Conservation (phyloP, 495 filamentous ascomycete species). For the Neurospora sp. region DNA sequence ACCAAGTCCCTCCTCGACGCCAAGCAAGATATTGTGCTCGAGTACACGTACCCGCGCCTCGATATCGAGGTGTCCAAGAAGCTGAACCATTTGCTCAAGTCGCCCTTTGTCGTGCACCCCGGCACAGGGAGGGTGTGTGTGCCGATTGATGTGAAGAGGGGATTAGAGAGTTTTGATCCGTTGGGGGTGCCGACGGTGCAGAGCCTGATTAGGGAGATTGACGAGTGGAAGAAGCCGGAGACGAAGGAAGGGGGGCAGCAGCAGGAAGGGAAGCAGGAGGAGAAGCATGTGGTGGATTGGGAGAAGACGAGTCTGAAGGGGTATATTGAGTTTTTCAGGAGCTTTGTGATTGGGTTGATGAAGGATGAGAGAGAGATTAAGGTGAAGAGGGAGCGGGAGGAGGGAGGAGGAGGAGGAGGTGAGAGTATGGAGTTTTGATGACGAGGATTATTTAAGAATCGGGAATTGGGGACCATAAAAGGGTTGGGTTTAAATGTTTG, state of each 20-base stretch:
- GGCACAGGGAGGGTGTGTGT: slow-evolving; percentile 92
- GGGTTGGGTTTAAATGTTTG: not conserved
- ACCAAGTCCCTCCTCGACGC: slow-evolving; percentile 62
- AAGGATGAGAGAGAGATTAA: slow-evolving; percentile 69
- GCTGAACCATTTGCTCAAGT: slow-evolving; percentile 93
- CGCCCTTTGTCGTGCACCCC: slow-evolving; percentile 91
- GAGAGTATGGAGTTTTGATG: slow-evolving; percentile 51
- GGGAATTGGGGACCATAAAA: not conserved
- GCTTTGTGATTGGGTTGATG: slow-evolving; percentile 66
- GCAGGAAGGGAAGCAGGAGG: slow-evolving; percentile 16
- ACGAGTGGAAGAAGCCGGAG: slow-evolving; percentile 47
- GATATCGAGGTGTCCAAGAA: slow-evolving; percentile 96
- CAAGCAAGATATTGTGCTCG: slow-evolving; percentile 88
- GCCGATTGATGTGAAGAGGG: slow-evolving; percentile 60
- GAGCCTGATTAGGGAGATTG: slow-evolving; percentile 68
- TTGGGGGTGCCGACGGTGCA: slow-evolving; percentile 79
- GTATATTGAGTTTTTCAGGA: slow-evolving; percentile 81
- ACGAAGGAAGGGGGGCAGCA: slow-evolving; percentile 59
- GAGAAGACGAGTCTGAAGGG: slow-evolving; percentile 94
- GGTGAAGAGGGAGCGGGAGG: slow-evolving; percentile 57
- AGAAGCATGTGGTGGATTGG: slow-evolving; percentile 60
- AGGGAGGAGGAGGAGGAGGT: slow-evolving; percentile 23
- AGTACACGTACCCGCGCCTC: slow-evolving; percentile 96
- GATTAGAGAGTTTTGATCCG: slow-evolving; percentile 75
- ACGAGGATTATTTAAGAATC: not conserved